phyloP scores from a whole-genome alignment of 1,284 basidiomycete species.

The Cryptococcus sp. region DNA sequence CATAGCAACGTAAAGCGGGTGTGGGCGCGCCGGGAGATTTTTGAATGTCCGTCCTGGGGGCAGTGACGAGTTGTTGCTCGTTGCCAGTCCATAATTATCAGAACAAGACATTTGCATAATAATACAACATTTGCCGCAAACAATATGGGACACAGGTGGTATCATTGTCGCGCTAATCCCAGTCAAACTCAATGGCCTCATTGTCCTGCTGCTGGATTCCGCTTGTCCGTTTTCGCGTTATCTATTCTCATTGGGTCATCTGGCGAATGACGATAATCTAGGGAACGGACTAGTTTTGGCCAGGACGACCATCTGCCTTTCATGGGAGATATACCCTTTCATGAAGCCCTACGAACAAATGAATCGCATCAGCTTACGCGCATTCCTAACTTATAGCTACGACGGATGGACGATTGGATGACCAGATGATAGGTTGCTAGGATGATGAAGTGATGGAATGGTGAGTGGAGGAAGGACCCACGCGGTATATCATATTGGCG shows the following conservation, averaged over 20 bases:
- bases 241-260: slow-evolving; percentile 14
- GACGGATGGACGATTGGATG: no score
- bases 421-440: background rate
- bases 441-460: no score
- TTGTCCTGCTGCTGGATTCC: background rate
- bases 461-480: slow-evolving; percentile 29
- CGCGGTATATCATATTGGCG: slow-evolving; percentile 88
- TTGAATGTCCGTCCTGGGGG: no score
- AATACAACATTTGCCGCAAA: no score
- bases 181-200: background rate
- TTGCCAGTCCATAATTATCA: no score
- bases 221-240: no score
- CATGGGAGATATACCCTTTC: slow-evolving; percentile 94
- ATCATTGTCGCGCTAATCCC: background rate
- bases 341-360: slow-evolving; percentile 65
- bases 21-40: no score
- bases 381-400: background rate
- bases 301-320: slow-evolving; percentile 88
- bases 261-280: slow-evolving; percentile 34
- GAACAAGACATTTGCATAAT: no score
- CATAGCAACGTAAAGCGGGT: no score
- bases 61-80: no score
- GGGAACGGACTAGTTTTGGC: slow-evolving; percentile 83
- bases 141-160: no score
- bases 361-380: background rate